Percentiles rank a stretch among this genome's conserved stretches.
These are phyloP conservation scores for Centella asiatica DNA, from an alignment of 129 eudicot genomes.

Conservation along the genomic window DNA sequence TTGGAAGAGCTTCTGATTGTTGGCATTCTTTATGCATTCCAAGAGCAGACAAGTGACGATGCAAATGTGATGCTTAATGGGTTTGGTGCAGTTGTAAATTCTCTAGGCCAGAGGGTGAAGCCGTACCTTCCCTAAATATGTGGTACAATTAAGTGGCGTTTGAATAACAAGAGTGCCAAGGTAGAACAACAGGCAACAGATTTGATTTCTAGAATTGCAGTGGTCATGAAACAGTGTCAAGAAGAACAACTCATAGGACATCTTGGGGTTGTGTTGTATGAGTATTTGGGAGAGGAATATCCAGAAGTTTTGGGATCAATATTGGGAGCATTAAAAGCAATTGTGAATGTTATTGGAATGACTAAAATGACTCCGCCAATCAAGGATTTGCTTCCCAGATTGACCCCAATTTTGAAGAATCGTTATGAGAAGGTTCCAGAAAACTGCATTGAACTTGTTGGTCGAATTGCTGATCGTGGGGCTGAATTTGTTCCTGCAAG, in stretches of 20 bases:
- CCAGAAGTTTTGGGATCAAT: constrained; percentile 96
- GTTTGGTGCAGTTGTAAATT: constrained; percentile 82
- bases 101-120: constrained; percentile 88
- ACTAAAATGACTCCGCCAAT: constrained; percentile 92
- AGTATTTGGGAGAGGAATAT: constrained; percentile 86
- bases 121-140: constrained; percentile 92
- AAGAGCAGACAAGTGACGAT: constrained; percentile 86
- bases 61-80: constrained; percentile 90
- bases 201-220: constrained; percentile 70
- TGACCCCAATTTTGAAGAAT: constrained; percentile 80
- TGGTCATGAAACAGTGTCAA: constrained; percentile 85
- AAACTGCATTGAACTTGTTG: constrained; percentile 86
- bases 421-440: constrained; percentile 95
- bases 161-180: constrained; percentile 82
- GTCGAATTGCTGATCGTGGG: constrained; percentile 99
- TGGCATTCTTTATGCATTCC: constrained; percentile 82
- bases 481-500: constrained; percentile 90
- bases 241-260: constrained; percentile 92
- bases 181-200: constrained; percentile 89
- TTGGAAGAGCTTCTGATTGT: constrained; percentile 79
- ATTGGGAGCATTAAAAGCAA: constrained; percentile 81
- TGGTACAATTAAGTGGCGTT: constrained; percentile 83
- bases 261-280: constrained; percentile 89
- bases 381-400: constrained; percentile 75
- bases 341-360: constrained; percentile 90